Conservation (phyloP, 768 basidiomycete species). For the Saitozyma sp. region DNA sequence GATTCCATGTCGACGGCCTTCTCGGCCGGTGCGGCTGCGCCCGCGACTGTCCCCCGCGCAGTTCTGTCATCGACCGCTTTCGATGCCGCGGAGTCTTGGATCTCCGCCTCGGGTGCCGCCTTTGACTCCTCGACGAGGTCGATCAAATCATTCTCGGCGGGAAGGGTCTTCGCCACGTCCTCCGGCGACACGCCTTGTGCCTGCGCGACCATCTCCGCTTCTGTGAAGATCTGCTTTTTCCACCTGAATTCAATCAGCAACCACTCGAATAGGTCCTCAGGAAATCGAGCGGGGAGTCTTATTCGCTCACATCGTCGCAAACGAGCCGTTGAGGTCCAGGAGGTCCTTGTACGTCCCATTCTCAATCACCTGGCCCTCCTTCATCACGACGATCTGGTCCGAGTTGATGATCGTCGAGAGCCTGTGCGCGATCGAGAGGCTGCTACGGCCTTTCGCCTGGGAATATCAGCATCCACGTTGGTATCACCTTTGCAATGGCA, state of each 20-base stretch:
- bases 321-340: slow-evolving; percentile 61
- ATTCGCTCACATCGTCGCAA: slow-evolving; percentile 35
- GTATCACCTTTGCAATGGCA: background rate
- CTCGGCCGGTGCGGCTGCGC: background rate
- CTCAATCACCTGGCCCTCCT: slow-evolving; percentile 84
- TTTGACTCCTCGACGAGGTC: slow-evolving; percentile 12
- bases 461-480: background rate
- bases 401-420: slow-evolving; percentile 61
- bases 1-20: background rate
- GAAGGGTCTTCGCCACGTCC: slow-evolving; percentile 3
- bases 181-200: slow-evolving; percentile 35
- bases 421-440: slow-evolving; percentile 76
- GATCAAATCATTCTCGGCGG: slow-evolving; percentile 20
- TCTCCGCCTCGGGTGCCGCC: slow-evolving; percentile 4
- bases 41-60: background rate
- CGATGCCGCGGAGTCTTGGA: slow-evolving; percentile 1
- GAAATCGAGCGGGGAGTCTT: slow-evolving; percentile 59
- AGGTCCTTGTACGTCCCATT: slow-evolving; percentile 68
- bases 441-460: slow-evolving; percentile 64
- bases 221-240: slow-evolving; percentile 75
- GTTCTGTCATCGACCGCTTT: slow-evolving; percentile 3
- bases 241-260: slow-evolving; percentile 63
- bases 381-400: slow-evolving; percentile 83
- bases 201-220: slow-evolving; percentile 58
- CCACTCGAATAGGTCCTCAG: too few species aligned